Evolutionary conservation across 352 stramenopile species (phyloP).

Genomic region (Aphanomyces invadans): DNA sequence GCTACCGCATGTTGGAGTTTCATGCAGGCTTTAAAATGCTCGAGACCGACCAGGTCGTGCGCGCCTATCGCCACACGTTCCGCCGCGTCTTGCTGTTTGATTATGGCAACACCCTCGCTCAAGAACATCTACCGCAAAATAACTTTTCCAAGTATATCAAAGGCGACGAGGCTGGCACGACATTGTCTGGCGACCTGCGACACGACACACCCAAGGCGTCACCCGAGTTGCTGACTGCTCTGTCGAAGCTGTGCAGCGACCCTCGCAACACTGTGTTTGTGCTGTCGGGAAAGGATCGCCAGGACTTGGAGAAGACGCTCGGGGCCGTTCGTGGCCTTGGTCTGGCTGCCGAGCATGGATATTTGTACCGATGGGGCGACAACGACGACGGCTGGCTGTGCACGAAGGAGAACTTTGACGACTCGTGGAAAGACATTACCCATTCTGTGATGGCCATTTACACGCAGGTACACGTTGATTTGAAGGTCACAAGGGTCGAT

Average conservation of each 20-base stretch:
- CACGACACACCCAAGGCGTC: constrained; percentile 43
- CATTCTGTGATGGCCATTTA: constrained; percentile 99
- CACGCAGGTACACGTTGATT: constrained; percentile 79
- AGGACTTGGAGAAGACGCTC: constrained; percentile 91
- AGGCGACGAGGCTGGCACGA: constrained; percentile 30
- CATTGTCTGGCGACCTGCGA: constrained; percentile 26
- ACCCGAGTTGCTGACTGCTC: constrained; percentile 73
- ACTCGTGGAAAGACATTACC: constrained; percentile 96
- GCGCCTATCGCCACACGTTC: constrained; percentile 81
- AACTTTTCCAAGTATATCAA: constrained; percentile 84
- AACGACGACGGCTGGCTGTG: constrained; percentile 69
- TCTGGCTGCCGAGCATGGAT: constrained; percentile 97
- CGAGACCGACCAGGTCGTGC: constrained; percentile 84
- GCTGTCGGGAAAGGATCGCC: constrained; percentile 93
- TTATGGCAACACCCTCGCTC: constrained; percentile 96
- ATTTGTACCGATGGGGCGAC: constrained; percentile 95
- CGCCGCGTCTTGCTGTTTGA: constrained; percentile 95
- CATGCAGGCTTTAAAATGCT: constrained; percentile 93
- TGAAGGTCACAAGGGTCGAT: neutral
- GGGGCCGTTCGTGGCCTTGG: constrained; percentile 92
- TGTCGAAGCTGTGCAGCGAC: constrained; percentile 91
- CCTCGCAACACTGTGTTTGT: constrained; percentile 98
- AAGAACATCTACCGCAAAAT: constrained; percentile 68
- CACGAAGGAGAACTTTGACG: constrained; percentile 87
- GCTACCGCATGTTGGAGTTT: constrained; percentile 96